Conservation (phyloP, 805 yeast species). For the Scheffersomyces lignosus region DNA sequence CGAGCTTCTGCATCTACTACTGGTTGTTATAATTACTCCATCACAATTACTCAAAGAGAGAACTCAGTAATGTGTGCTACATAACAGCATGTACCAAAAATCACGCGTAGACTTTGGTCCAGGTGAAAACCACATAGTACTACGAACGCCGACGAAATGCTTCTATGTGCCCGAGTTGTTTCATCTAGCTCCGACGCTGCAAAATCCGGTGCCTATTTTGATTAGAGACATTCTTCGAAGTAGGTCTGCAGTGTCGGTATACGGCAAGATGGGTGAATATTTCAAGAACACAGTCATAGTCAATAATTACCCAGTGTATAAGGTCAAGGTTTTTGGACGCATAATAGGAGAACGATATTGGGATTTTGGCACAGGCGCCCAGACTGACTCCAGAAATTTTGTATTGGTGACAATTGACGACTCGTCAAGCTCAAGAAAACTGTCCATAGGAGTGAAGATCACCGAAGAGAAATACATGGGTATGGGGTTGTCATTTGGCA, state of each 20-base stretch:
- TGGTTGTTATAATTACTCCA: no score
- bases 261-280: no score
- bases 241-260: no score
- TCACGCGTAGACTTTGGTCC: constrained; percentile 37
- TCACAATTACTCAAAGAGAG: no score
- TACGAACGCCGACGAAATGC: constrained; percentile 19
- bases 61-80: no score
- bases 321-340: constrained; percentile 26
- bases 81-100: no score
- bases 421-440: constrained; percentile 25
- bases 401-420: constrained; percentile 33
- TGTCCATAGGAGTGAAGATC: constrained; percentile 26
- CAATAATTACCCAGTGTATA: constrained; percentile 35
- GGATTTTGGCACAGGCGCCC: constrained; percentile 4
- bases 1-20: no score
- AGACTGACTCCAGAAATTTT: constrained; percentile 8
- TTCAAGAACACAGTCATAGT: constrained; percentile 17
- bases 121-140: constrained; percentile 32
- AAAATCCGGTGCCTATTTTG: constrained; percentile 22
- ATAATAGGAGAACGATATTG: constrained; percentile 16
- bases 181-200: constrained; percentile 28
- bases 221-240: constrained; percentile 26
- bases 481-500: constrained; percentile 13
- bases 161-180: constrained; percentile 38
- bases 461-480: constrained; percentile 7